Evolutionary conservation across 2,329 filamentous ascomycete genomes (phyloP).

Genomic region (Cercospora zeina): DNA sequence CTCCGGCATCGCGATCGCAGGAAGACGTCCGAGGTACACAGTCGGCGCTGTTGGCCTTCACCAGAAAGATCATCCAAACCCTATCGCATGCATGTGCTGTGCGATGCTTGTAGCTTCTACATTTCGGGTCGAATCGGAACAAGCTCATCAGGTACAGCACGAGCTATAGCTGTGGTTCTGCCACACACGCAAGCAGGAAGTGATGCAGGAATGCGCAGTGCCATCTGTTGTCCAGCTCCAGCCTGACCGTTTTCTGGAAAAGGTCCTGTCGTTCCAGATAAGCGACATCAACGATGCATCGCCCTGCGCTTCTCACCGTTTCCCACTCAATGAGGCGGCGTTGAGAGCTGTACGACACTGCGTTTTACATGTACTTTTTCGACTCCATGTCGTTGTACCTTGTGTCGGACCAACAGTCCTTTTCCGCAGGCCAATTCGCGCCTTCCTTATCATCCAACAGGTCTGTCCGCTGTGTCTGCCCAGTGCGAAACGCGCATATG

Average conservation of each 20-base stretch:
- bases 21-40: neutral
- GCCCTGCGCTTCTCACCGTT: neutral
- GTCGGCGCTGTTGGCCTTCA: neutral
- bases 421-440: too few relatives aligned
- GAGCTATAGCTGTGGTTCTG: neutral
- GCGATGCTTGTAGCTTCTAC: neutral
- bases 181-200: neutral
- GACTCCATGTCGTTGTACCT: too few relatives aligned
- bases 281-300: neutral
- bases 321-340: neutral
- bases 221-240: neutral
- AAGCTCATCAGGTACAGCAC: neutral
- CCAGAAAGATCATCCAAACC: neutral
- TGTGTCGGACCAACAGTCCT: too few relatives aligned
- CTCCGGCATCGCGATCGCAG: neutral
- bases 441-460: too few relatives aligned
- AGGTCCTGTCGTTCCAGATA: neutral
- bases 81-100: neutral
- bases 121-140: slow-evolving; percentile 2
- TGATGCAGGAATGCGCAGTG: neutral
- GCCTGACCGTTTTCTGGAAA: neutral
- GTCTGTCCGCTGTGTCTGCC: too few relatives aligned
- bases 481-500: neutral
- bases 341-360: neutral
- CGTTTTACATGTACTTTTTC: too few relatives aligned